phyloP scores from a whole-genome alignment of 2,329 filamentous ascomycete genomes.

The Thermomyces lanuginosus region DNA sequence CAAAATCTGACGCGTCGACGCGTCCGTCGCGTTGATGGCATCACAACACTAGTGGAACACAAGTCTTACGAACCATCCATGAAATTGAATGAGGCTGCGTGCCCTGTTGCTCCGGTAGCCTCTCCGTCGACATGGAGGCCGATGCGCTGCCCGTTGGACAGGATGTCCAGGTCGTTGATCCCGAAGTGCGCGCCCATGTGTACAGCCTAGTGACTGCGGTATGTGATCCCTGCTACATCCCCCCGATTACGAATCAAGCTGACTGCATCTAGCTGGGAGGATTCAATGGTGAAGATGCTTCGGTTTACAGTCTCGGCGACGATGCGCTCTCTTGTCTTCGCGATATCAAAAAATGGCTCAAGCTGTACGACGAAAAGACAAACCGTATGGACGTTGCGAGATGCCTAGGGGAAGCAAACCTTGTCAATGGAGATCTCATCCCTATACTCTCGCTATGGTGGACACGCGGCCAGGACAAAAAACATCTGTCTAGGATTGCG shows the following conservation, averaged over 20 bases:
- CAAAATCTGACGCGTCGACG: slow-evolving; percentile 18
- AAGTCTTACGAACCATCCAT: too few species aligned
- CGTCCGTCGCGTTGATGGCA: slow-evolving; percentile 14
- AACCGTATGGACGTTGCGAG: slow-evolving; percentile 90
- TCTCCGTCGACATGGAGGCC: slow-evolving; percentile 23
- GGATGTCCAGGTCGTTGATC: slow-evolving; percentile 53
- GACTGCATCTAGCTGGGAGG: slow-evolving; percentile 55
- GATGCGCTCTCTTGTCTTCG: slow-evolving; percentile 82
- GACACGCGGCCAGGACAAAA: slow-evolving; percentile 54
- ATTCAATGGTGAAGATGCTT: slow-evolving; percentile 59
- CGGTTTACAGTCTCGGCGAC: slow-evolving; percentile 76
- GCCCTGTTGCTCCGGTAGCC: too few species aligned
- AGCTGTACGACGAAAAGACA: slow-evolving; percentile 80
- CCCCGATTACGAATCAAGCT: slow-evolving; percentile 1
- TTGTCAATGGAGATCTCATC: slow-evolving; percentile 78
- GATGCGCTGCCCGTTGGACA: slow-evolving; percentile 25
- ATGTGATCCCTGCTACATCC: slow-evolving; percentile 24
- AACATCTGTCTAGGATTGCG: slow-evolving; percentile 60
- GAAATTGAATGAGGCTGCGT: too few species aligned
- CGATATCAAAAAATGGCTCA: slow-evolving; percentile 89
- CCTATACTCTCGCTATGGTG: slow-evolving; percentile 77
- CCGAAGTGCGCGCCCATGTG: slow-evolving; percentile 82
- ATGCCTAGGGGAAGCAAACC: slow-evolving; percentile 77
- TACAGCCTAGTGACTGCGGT: slow-evolving; percentile 88
- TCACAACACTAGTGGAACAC: too few species aligned